A percentile compares a stretch with the other conserved stretches of the same genome.
Conservation (phyloP, 2,329 filamentous ascomycete species). For the Coniosporium uncinatum region DNA sequence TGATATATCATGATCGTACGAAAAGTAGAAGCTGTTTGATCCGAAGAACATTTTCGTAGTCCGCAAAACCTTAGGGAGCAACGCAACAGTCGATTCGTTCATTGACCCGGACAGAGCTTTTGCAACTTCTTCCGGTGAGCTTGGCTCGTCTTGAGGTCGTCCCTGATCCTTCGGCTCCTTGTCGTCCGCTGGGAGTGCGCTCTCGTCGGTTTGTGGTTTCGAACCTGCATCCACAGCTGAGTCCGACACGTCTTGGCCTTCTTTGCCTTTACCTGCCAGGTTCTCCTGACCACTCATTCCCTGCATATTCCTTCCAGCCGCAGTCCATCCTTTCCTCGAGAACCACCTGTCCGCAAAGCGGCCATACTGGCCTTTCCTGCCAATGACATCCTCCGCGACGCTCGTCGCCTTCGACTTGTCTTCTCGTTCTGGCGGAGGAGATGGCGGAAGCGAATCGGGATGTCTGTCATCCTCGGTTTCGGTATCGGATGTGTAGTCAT, state of each 20-base stretch:
- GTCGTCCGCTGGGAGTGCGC: background rate
- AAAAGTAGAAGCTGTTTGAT: slow-evolving; percentile 84
- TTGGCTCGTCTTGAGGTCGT: slow-evolving; percentile 1
- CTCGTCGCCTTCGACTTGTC: slow-evolving; percentile 42
- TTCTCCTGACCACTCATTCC: slow-evolving; percentile 55
- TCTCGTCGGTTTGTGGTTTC: slow-evolving; percentile 3
- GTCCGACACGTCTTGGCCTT: slow-evolving; percentile 10
- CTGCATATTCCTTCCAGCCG: slow-evolving; percentile 63
- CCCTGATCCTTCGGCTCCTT: slow-evolving; percentile 3
- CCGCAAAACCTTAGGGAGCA: slow-evolving; percentile 80
- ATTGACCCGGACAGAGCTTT: slow-evolving; percentile 1
- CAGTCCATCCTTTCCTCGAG: slow-evolving; percentile 74
- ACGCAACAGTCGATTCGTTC: slow-evolving; percentile 18
- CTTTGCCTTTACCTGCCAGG: slow-evolving; percentile 24
- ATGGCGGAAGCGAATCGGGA: slow-evolving; percentile 23
- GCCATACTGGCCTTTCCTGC: slow-evolving; percentile 77
- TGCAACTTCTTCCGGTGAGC: background rate
- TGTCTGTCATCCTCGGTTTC: slow-evolving; percentile 5
- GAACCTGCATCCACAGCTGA: background rate
- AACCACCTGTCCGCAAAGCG: slow-evolving; percentile 92
- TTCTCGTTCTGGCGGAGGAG: slow-evolving; percentile 21
- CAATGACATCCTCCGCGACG: slow-evolving; percentile 85
- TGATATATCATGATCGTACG: slow-evolving; percentile 92
- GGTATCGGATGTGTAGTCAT: slow-evolving; percentile 17
- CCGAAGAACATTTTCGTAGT: slow-evolving; percentile 84